These are phyloP conservation scores for Amylocystis lapponica DNA, from an alignment of 768 basidiomycete species.

Conservation along the genomic window DNA sequence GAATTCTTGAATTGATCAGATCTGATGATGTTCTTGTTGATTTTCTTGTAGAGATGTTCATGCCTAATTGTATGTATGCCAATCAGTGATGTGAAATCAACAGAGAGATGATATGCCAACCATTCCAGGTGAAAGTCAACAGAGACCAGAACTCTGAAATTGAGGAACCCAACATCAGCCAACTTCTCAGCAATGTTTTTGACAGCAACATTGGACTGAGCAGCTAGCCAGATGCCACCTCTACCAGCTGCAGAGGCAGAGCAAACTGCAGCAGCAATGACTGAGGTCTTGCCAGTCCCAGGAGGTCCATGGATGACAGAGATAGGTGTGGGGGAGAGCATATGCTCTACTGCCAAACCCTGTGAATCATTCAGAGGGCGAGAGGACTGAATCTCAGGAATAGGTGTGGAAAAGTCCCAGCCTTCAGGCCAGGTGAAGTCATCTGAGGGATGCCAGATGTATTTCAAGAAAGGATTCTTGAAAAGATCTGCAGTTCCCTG, in stretches of 20 bases:
- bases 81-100: constrained; percentile 4
- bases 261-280: constrained; percentile 27
- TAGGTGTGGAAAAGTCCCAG: constrained; percentile 18
- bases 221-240: constrained; percentile 69
- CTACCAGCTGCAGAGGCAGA: constrained; percentile 21
- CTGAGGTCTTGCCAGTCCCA: constrained; percentile 28
- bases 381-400: constrained; percentile 16
- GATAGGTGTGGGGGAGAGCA: constrained; percentile 35
- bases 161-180: constrained; percentile 39
- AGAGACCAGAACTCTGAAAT: constrained; percentile 71
- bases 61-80: constrained; percentile 70
- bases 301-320: constrained; percentile 29
- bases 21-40: constrained; percentile 46
- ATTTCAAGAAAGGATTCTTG: constrained; percentile 33
- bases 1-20: constrained; percentile 31
- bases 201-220: constrained; percentile 84
- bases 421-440: constrained; percentile 32
- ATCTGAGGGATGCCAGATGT: constrained; percentile 27
- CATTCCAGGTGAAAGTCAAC: constrained; percentile 60
- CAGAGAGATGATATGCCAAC: constrained; percentile 31
- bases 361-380: constrained; percentile 37
- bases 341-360: constrained; percentile 27
- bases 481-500: constrained; percentile 27
- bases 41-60: constrained; percentile 62
- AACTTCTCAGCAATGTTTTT: constrained; percentile 88